Base-by-base conservation (phyloP, 768 basidiomycete species). In the Pleurotus eryngii region DNA sequence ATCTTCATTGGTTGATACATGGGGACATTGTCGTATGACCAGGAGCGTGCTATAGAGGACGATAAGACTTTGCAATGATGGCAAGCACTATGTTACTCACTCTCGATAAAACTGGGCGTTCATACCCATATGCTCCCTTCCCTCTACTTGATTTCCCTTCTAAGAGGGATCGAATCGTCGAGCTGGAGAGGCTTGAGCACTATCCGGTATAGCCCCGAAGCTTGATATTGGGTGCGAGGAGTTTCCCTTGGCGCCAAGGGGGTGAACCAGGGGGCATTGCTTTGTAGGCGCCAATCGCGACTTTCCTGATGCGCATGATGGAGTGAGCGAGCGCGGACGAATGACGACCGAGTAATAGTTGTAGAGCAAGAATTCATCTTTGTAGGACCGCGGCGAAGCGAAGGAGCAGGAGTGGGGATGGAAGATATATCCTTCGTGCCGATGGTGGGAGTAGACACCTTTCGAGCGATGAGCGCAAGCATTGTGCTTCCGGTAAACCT, bases 1-100 rank as follows among this genome's bases (percentile, higher is more conserved):
- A 80, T 71, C 59, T 75, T 73, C 81, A 85, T 83, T 58, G 83
- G 72, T 14, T 85, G 83, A 61, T 90, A 90, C 65, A 77, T 80
- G 59, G n/a, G n/a, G n/a, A n/a, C n/a, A n/a, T n/a, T n/a, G n/a
- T n/a, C n/a, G n/a, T n/a, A n/a, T n/a, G n/a, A n/a, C n/a, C n/a
- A n/a, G n/a, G n/a, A n/a, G n/a, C n/a, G n/a, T n/a, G n/a, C n/a
- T n/a, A n/a, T n/a, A n/a, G n/a, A n/a, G n/a, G n/a, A n/a, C n/a
- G n/a, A n/a, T n/a, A n/a, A n/a, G 15, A 37, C 7, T 38, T 22
- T 17, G 58, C 15, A 59, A 51, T 59, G 49, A 5, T 20, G 20
- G 20, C 20, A 20, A 20, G 20, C 20, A 20, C 20, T 20, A 20
- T 2, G 2, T 20, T 20, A 64, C 84, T 66, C 64, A 86, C 86